These are phyloP conservation scores for Colletotrichum sojae DNA, from an alignment of 2,329 filamentous ascomycete genomes.

Conservation along the genomic window DNA sequence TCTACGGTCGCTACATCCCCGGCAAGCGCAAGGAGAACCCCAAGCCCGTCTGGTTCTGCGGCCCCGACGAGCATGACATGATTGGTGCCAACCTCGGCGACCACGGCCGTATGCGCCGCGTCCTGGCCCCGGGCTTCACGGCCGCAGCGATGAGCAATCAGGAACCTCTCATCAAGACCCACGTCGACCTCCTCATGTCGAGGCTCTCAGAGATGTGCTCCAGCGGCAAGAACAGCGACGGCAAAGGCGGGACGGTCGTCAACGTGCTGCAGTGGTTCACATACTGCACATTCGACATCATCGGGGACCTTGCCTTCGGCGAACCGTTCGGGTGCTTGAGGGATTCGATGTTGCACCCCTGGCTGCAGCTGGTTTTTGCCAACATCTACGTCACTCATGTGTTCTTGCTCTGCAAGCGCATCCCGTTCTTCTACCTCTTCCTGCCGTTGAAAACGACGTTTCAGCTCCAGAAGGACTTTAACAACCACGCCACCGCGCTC, in stretches of 20 bases:
- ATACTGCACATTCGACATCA: slow-evolving; percentile 48
- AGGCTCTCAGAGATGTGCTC: slow-evolving; percentile 50
- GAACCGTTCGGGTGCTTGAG: slow-evolving; percentile 47
- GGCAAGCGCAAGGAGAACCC: slow-evolving; percentile 29
- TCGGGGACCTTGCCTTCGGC: slow-evolving; percentile 48
- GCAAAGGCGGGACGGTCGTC: slow-evolving; percentile 5
- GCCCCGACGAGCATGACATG: slow-evolving; percentile 21
- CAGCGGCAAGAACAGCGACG: not conserved
- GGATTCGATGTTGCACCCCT: slow-evolving; percentile 17
- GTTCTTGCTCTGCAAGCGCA: slow-evolving; percentile 12
- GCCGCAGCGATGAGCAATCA: slow-evolving; percentile 44
- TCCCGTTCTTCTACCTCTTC: slow-evolving; percentile 18
- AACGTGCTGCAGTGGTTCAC: slow-evolving; percentile 47
- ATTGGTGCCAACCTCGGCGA: slow-evolving; percentile 36
- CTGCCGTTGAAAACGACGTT: slow-evolving; percentile 9
- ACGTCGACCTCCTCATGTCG: slow-evolving; percentile 56
- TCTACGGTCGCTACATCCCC: slow-evolving; percentile 50
- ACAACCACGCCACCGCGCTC: not conserved
- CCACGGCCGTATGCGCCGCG: slow-evolving; percentile 23
- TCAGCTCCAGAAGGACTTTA: slow-evolving; percentile 7
- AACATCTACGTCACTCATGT: slow-evolving; percentile 16
- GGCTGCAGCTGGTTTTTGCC: slow-evolving; percentile 9
- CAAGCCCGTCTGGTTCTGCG: slow-evolving; percentile 18
- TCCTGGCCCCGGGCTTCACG: slow-evolving; percentile 43
- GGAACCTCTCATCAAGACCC: slow-evolving; percentile 49